Evolutionary conservation across 2,329 filamentous ascomycete genomes (phyloP).

Genomic region (Sarocladiaceae sp.): DNA sequence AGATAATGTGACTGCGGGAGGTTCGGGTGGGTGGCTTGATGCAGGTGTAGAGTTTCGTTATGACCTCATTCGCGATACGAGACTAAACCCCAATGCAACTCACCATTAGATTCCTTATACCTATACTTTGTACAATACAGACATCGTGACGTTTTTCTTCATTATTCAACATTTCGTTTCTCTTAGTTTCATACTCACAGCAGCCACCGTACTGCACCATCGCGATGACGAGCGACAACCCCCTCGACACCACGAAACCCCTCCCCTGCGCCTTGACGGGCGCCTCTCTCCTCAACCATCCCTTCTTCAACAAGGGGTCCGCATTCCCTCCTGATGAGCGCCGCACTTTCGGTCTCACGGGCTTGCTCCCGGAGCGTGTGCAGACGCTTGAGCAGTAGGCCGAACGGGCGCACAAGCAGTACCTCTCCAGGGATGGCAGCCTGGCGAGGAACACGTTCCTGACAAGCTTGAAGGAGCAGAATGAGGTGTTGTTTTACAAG

Average conservation of each 20-base stretch:
- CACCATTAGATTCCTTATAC: no score
- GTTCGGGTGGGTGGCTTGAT: neutral
- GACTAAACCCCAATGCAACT: no score
- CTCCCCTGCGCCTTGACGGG: conserved; percentile 31
- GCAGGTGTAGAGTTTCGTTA: neutral
- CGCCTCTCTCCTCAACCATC: conserved; percentile 27
- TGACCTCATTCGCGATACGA: neutral
- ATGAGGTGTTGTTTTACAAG: conserved; percentile 73
- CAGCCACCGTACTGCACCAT: neutral
- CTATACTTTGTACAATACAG: no score
- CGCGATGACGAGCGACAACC: conserved; percentile 24
- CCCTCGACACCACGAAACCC: conserved; percentile 28
- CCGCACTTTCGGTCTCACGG: conserved; percentile 60
- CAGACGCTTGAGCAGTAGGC: conserved; percentile 74
- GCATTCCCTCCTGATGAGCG: conserved; percentile 68
- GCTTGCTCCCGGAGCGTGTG: conserved; percentile 64
- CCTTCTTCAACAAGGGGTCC: conserved; percentile 70
- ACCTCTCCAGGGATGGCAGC: conserved; percentile 53
- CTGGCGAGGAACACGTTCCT: conserved; percentile 85
- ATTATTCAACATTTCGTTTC: neutral
- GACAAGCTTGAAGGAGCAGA: conserved; percentile 79
- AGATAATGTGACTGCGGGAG: neutral
- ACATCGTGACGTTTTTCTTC: no score
- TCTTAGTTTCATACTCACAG: neutral
- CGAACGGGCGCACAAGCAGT: conserved; percentile 74